These are phyloP conservation scores for Rhexocercosporidium sp. DNA, from an alignment of 2,329 filamentous ascomycete genomes.

Conservation along the genomic window DNA sequence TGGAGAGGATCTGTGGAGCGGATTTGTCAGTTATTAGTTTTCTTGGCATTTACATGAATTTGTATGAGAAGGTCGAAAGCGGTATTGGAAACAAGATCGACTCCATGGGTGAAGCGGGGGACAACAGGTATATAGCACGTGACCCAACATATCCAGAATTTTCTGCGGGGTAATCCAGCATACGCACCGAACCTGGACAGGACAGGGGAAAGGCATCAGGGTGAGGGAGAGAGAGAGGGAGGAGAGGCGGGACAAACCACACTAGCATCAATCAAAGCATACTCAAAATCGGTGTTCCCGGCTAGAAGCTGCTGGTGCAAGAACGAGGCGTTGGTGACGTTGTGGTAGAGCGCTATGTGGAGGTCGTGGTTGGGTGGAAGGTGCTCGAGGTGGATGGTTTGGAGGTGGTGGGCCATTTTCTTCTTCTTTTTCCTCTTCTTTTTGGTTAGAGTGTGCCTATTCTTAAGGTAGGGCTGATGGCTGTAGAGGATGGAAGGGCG, in stretches of 20 bases:
- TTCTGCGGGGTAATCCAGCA: conserved; percentile 2
- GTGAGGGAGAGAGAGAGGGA: background rate
- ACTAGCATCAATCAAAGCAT: conserved; percentile 88
- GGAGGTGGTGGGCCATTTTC: conserved; percentile 46
- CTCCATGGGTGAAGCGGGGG: too few species aligned
- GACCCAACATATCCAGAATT: too few species aligned
- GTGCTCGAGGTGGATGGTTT: conserved; percentile 77
- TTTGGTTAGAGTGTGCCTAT: background rate
- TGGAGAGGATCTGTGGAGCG: conserved; percentile 54
- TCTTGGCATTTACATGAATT: background rate
- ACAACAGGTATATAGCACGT: too few species aligned
- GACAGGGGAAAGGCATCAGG: background rate
- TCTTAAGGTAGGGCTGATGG: background rate
- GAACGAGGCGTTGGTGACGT: conserved; percentile 78
- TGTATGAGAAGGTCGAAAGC: too few species aligned
- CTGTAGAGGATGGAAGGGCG: too few species aligned
- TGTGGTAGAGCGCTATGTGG: conserved; percentile 75
- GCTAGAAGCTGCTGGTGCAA: conserved; percentile 84
- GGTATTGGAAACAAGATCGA: too few species aligned
- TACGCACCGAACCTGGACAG: too few species aligned
- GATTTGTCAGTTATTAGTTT: background rate
- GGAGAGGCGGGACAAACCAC: conserved; percentile 57
- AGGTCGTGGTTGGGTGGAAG: conserved; percentile 70
- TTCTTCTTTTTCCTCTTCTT: background rate
- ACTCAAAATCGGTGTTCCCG: conserved; percentile 86